phyloP scores from a whole-genome alignment of 2,329 filamentous ascomycete species.

The Myriosclerotinia curreyana region DNA sequence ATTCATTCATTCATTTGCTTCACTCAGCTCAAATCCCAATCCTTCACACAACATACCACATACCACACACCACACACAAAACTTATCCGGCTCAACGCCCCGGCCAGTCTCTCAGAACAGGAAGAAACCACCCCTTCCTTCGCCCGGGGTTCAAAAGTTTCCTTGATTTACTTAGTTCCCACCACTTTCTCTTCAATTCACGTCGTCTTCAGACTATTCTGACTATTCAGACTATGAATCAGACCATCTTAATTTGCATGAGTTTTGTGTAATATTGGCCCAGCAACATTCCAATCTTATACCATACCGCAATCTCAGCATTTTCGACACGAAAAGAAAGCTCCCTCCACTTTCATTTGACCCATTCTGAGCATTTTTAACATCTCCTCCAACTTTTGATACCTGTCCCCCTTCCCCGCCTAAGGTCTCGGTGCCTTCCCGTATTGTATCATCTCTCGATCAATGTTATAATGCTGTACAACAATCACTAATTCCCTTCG shows the following conservation, averaged over 20 bases:
- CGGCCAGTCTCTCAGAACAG: conserved; percentile 3
- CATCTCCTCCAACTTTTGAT: not conserved
- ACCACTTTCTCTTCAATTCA: conserved; percentile 3
- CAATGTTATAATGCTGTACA: conserved; percentile 15
- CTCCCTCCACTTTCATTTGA: conserved; percentile 5
- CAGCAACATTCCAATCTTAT: conserved; percentile 12
- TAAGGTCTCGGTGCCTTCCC: not conserved
- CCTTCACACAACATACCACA: no score
- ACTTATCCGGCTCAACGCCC: conserved; percentile 12
- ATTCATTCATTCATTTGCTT: conserved; percentile 5
- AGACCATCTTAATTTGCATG: not conserved
- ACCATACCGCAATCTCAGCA: conserved; percentile 9
- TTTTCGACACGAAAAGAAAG: not conserved
- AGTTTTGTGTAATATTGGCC: conserved; percentile 1
- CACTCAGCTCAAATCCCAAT: conserved; percentile 11
- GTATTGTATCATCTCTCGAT: not conserved
- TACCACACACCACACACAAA: conserved; percentile 1
- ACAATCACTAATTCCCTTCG: conserved; percentile 7
- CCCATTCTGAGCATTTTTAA: not conserved
- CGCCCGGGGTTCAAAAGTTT: conserved; percentile 8
- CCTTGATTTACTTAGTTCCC: conserved; percentile 10
- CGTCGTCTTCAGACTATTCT: not conserved
- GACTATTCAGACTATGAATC: not conserved
- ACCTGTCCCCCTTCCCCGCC: no score
- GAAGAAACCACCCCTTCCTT: conserved; percentile 16